phyloP scores from a whole-genome alignment of 1,284 basidiomycete species.

The Cryptococcus hybrid region DNA sequence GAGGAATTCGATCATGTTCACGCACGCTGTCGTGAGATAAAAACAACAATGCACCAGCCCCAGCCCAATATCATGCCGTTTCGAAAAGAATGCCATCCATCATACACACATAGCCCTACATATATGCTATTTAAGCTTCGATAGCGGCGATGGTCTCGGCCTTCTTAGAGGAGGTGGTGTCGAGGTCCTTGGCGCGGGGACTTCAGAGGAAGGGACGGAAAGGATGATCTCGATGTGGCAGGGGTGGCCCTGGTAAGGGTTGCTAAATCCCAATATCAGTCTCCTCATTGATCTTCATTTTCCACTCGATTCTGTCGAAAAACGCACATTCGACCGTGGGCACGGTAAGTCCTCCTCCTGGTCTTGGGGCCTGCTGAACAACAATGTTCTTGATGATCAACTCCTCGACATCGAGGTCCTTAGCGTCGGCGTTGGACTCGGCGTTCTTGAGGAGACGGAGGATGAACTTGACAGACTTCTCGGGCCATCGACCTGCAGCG shows the following conservation, averaged over 20 bases:
- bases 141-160: slow-evolving; percentile 50
- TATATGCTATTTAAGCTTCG: slow-evolving; percentile 45
- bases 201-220: slow-evolving; percentile 70
- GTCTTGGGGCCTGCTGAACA: slow-evolving; percentile 99
- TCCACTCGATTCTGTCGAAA: background rate
- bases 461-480: slow-evolving; percentile 98
- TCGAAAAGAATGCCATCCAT: slow-evolving; percentile 38
- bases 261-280: slow-evolving; percentile 44
- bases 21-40: too few relatives aligned
- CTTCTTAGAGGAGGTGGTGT: slow-evolving; percentile 50
- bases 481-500: slow-evolving; percentile 92
- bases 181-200: slow-evolving; percentile 83
- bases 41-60: background rate
- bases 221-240: slow-evolving; percentile 96
- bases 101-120: slow-evolving; percentile 32
- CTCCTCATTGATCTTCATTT: background rate
- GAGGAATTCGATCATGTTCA: too few relatives aligned
- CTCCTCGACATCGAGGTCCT: slow-evolving; percentile 91
- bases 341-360: slow-evolving; percentile 98
- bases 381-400: slow-evolving; percentile 95
- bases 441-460: slow-evolving; percentile 96
- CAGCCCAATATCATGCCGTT: background rate
- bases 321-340: slow-evolving; percentile 78
- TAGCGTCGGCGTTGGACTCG: slow-evolving; percentile 98
- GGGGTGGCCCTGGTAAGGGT: slow-evolving; percentile 87